Percentiles rank a stretch among this genome's conserved stretches.
Conservation (phyloP, 345 rosid species). For the Lumnitzera littorea region DNA sequence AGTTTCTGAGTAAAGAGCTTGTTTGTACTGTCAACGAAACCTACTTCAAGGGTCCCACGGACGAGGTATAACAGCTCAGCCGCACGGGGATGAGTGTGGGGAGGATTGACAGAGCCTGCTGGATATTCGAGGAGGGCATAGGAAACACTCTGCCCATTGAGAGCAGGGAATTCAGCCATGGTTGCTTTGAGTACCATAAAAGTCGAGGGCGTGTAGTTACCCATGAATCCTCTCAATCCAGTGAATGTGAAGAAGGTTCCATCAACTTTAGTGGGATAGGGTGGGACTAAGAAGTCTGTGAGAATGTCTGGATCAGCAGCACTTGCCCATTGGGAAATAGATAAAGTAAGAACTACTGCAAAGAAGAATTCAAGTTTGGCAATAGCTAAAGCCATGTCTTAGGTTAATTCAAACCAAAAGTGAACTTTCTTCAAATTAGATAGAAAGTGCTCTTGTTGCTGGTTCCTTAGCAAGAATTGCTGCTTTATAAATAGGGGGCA, state of each 20-base stretch:
- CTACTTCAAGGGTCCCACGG: slow-evolving; percentile 1
- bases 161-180: slow-evolving; percentile 3
- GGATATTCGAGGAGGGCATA: slow-evolving; percentile 3
- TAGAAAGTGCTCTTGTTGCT: too few species aligned
- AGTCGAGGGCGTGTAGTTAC: background rate
- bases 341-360: too few species aligned
- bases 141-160: slow-evolving; percentile 6
- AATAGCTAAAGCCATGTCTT: too few species aligned
- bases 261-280: background rate
- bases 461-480: too few species aligned
- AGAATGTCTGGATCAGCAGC: too few species aligned
- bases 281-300: slow-evolving; percentile 5
- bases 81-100: slow-evolving; percentile 9
- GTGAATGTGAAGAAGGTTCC: slow-evolving; percentile 16
- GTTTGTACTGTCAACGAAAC: slow-evolving; percentile 1
- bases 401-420: too few species aligned
- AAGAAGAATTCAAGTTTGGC: too few species aligned
- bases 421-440: too few species aligned
- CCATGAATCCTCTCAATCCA: background rate
- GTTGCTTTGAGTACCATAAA: background rate
- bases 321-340: too few species aligned
- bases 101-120: background rate
- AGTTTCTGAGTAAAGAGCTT: slow-evolving; percentile 4
- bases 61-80: slow-evolving; percentile 11
- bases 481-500: too few species aligned